Base-by-base conservation (phyloP, 2,329 filamentous ascomycete genomes). In the Aspergillus versicolor region DNA sequence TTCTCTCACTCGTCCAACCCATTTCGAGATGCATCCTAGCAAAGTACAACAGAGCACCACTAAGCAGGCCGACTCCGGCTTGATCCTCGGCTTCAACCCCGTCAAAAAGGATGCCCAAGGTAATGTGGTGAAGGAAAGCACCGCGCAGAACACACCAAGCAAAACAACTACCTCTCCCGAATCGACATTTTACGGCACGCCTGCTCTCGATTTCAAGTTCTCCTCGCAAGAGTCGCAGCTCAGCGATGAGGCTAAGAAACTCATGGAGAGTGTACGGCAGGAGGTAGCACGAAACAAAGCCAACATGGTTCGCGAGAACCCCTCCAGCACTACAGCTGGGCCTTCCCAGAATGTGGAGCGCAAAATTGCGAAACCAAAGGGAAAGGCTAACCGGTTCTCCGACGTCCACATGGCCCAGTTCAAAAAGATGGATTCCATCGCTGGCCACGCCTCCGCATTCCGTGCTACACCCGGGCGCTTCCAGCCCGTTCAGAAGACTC, bases 381-480 rank as follows among this genome's bases (percentile, higher is more conserved):
- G 90, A 64, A 92, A 88, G 71, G 83, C 85, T 50, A 80, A 87
- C 48, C 88, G 93, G 45, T 97, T 88, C 76, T 96, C 91, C 70
- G 88, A 91, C 61, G 87, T 85, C 38, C 93, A 97, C 72, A 89
- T 90, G 84, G 86, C 88, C 49, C 85, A 93, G 68, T 97, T 97
- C 78, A 91, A 91, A 76, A 97, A 96, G 80, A 97, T 97, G 93
- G 92, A 96, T 71, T 97, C 92, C 2, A 97, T 97, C 69, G 90
- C 86, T 43, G 88, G 88, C 61, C 92, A 97, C 71, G 82, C 91
- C 8, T 96, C 92, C 11, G 84, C 88, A 15, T 94, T 81, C 77
- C 64, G 85, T 78, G 70, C 75, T 74, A 51, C 77, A 70, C 65
- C 78, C 68, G 67, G 80, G 52, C 74, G 72, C 50, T 73, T 75